Base-by-base conservation (phyloP, 352 stramenopile species). In the Pythium chondricola region DNA sequence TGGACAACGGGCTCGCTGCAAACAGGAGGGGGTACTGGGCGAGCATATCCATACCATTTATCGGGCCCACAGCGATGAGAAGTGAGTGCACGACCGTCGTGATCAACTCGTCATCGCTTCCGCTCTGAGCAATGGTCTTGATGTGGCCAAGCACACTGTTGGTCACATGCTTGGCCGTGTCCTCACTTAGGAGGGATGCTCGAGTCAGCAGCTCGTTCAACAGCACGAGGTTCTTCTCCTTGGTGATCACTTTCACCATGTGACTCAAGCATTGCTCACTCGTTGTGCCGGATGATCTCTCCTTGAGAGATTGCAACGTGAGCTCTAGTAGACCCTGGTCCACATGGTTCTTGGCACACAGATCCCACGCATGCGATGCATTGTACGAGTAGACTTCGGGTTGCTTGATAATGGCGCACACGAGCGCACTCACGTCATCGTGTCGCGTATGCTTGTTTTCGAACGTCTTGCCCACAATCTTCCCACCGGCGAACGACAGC, bases 71-170 rank as follows among this genome's bases (percentile, higher is more conserved):
- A 1, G 70, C 67, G 47, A 83, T 88, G 13, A 92, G 50, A 14
- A 94, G 56, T 18, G 78, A 67, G 32, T 88, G 76, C 14, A 91
- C 80, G 6, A 82, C 64, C 7, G 67, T 79, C 14, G 72, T 71
- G 42, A 75, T 85, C 36, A 87, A 52, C 13, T 46, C 56, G 16
- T 86, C 67, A 45, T 83, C 72, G 20, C 45, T 13, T 33, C 29
- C 64, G 36, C 57, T 65, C n/a, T 49, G 50, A 3, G 51, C 57
- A 25, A 24, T 24, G 38, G 52, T 69, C 27, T 78, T 68, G 41
- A 91, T 71, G 18, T 86, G 71, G 20, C 46, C 36, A 7, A 91
- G 48, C 17, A 85, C 67, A 30, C 69, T 78, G 11, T 55, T 59
- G 14, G 85, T 47, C 3, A 73, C 64, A 24, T 33, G 14, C 3